phyloP scores from a whole-genome alignment of 2,329 filamentous ascomycete species.

The Aspergillus ochraceoroseus region DNA sequence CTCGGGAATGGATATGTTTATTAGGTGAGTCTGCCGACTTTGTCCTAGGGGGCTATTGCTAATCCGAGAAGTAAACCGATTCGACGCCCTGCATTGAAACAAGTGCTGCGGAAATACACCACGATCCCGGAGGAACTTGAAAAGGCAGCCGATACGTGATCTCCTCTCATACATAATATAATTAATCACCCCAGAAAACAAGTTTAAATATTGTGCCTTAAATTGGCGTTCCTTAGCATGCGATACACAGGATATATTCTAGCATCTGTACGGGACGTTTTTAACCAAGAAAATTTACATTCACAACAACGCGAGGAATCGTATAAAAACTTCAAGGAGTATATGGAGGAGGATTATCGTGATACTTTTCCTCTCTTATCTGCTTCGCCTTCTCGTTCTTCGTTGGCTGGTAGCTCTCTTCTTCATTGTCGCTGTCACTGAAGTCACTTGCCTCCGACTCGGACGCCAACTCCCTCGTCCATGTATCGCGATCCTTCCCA shows the following conservation, averaged over 20 bases:
- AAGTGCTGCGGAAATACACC: slow-evolving; percentile 72
- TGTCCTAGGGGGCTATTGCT: background rate
- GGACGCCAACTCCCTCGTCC: slow-evolving; percentile 7
- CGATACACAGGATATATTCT: no score
- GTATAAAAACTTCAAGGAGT: slow-evolving; percentile 2
- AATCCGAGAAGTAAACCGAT: slow-evolving; percentile 54
- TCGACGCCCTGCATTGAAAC: slow-evolving; percentile 75
- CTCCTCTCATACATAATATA: background rate
- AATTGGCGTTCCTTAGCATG: no score
- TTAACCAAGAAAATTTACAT: no score
- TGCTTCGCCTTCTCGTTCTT: background rate
- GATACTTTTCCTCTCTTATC: background rate
- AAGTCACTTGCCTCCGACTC: slow-evolving; percentile 6
- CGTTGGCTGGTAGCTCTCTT: background rate
- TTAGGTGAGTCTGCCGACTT: slow-evolving; percentile 41
- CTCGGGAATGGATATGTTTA: slow-evolving; percentile 87
- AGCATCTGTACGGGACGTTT: no score
- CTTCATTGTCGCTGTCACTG: slow-evolving; percentile 3
- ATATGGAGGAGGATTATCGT: slow-evolving; percentile 10
- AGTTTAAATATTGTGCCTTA: no score
- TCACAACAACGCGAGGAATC: no score
- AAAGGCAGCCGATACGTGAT: background rate
- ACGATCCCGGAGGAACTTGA: slow-evolving; percentile 67
- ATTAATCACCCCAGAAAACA: no score
- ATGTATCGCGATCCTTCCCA: background rate